These are phyloP conservation scores for Daedaleopsis sinensis DNA, from an alignment of 768 basidiomycete genomes.

Conservation along the genomic window DNA sequence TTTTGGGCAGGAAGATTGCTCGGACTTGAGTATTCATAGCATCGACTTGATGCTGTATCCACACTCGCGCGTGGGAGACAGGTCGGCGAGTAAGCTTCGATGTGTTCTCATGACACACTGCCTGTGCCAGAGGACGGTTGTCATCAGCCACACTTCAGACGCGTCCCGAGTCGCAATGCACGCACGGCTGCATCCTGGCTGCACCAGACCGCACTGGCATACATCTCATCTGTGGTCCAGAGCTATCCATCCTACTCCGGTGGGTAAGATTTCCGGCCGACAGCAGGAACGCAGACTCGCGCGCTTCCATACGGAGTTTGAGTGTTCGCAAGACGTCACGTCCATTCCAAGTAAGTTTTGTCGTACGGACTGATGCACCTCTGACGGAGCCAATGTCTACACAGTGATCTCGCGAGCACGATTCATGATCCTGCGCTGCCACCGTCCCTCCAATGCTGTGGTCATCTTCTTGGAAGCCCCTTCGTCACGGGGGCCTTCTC, in stretches of 20 bases:
- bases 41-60: background rate
- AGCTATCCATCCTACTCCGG: too few relatives aligned
- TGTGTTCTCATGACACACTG: background rate
- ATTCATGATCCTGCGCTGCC: background rate
- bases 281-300: background rate
- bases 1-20: background rate
- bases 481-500: background rate
- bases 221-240: too few relatives aligned
- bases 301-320: background rate
- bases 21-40: background rate
- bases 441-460: constrained; percentile 2
- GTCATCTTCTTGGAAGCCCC: background rate
- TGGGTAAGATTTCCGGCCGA: background rate
- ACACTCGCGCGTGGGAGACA: background rate
- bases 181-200: background rate
- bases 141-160: background rate
- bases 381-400: background rate
- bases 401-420: background rate
- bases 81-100: background rate
- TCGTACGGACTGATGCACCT: background rate
- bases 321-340: background rate
- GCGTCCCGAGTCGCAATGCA: background rate
- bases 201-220: too few relatives aligned
- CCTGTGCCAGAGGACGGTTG: background rate
- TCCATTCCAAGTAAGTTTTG: background rate